These are phyloP conservation scores for Pichia sp. DNA, from an alignment of 1,139 yeast genomes.

Conservation along the genomic window DNA sequence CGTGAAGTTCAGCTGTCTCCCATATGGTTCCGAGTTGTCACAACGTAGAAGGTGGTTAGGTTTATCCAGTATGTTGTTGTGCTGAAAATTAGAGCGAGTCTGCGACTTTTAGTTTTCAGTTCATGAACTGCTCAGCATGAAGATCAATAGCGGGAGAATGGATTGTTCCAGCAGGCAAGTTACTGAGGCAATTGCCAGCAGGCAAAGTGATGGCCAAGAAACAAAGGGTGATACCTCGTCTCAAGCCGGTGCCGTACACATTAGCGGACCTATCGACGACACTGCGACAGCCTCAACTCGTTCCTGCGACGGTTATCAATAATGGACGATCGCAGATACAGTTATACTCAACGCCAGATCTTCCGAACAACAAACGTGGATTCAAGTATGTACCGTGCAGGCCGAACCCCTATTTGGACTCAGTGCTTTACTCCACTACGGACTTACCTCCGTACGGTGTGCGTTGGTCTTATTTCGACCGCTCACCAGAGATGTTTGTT, in stretches of 20 bases:
- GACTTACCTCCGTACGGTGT: constrained; percentile 68
- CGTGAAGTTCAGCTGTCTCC: not conserved
- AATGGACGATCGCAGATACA: constrained; percentile 44
- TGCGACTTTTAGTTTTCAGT: not conserved
- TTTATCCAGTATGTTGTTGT: not conserved
- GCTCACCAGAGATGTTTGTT: constrained; percentile 56
- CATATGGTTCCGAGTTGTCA: not conserved
- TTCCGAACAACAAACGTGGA: constrained; percentile 75
- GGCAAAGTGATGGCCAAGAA: constrained; percentile 13
- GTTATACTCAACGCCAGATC: constrained; percentile 58
- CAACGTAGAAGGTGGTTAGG: not conserved
- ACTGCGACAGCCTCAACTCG: constrained; percentile 32
- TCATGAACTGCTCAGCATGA: not conserved
- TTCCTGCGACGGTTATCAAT: constrained; percentile 67
- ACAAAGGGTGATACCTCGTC: constrained; percentile 26
- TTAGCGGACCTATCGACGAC: constrained; percentile 25
- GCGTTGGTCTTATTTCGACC: constrained; percentile 66
- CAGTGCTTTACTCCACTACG: constrained; percentile 65
- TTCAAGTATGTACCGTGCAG: constrained; percentile 78
- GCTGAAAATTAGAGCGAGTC: not conserved
- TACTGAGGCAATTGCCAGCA: no score
- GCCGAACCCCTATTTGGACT: constrained; percentile 58
- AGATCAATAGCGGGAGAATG: not conserved
- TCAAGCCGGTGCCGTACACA: constrained; percentile 33
- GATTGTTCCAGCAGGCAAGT: no score